These are phyloP conservation scores for Neoscytalidium dimidiatum DNA, from an alignment of 2,329 filamentous ascomycete genomes.

Conservation along the genomic window DNA sequence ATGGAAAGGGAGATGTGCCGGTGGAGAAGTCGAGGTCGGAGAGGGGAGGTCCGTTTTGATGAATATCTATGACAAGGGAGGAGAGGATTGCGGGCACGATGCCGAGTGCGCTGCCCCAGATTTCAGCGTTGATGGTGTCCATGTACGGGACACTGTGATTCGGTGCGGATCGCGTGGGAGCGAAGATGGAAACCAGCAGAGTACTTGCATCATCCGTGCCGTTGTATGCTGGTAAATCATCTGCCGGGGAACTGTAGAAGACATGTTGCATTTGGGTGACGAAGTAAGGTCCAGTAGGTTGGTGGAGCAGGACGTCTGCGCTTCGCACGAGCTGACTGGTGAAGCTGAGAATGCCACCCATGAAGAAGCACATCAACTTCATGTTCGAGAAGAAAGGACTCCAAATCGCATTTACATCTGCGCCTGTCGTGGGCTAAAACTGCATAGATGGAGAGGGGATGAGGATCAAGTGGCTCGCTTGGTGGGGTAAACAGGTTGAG, in stretches of 20 bases:
- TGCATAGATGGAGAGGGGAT: too few species aligned
- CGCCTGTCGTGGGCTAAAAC: too few species aligned
- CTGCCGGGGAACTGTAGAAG: constrained; percentile 28
- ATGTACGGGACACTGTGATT: constrained; percentile 26
- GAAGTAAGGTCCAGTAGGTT: constrained; percentile 27
- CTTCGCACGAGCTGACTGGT: background rate
- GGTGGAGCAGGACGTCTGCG: background rate
- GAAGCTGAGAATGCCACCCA: background rate
- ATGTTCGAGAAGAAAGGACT: background rate
- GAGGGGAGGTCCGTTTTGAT: constrained; percentile 23
- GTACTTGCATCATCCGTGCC: constrained; percentile 20
- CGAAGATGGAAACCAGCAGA: constrained; percentile 29
- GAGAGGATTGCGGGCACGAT: background rate
- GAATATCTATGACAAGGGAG: constrained; percentile 22
- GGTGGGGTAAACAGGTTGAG: too few species aligned
- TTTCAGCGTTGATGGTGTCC: constrained; percentile 25
- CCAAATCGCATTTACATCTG: too few species aligned
- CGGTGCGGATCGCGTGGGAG: constrained; percentile 25
- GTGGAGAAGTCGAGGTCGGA: background rate
- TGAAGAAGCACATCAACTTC: background rate
- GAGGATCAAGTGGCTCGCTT: too few species aligned
- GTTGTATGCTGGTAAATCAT: constrained; percentile 26
- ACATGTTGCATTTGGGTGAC: constrained; percentile 29
- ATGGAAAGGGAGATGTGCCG: constrained; percentile 13
- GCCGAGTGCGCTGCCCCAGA: constrained; percentile 20